A percentile compares a stretch with the other conserved stretches of the same genome.
These are phyloP conservation scores for Psophocarpus tetragonolobus DNA, from an alignment of 306 rosid genomes.

Conservation along the genomic window DNA sequence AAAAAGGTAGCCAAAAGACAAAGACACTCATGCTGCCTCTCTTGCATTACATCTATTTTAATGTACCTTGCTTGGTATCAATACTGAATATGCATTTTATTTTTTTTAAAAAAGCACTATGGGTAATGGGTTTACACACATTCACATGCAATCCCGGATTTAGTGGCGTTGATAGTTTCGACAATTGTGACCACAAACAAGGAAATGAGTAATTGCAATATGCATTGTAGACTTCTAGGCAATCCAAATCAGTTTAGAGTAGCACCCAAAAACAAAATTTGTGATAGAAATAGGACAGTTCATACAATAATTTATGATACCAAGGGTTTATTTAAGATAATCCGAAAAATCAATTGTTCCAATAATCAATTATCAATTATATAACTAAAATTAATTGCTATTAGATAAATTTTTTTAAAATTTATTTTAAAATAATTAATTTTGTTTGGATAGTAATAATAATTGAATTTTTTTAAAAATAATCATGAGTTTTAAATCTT, in stretches of 20 bases:
- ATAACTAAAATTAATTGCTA: too few relatives aligned
- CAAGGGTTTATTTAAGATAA: too few relatives aligned
- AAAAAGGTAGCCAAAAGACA: conserved; percentile 29
- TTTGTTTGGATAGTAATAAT: too few relatives aligned
- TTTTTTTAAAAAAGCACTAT: not conserved
- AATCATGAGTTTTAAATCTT: too few relatives aligned
- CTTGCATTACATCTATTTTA: not conserved
- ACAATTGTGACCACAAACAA: conserved; percentile 26
- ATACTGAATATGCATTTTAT: not conserved
- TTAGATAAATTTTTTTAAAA: too few relatives aligned
- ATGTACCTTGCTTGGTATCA: conserved; percentile 23
- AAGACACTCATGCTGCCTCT: conserved; percentile 34
- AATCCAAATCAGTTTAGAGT: not conserved
- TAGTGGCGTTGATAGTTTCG: conserved; percentile 24
- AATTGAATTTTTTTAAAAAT: too few relatives aligned
- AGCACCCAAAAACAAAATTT: not conserved
- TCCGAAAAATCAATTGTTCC: too few relatives aligned
- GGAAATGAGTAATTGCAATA: conserved; percentile 15
- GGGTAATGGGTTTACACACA: conserved; percentile 25
- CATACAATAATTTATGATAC: too few relatives aligned
- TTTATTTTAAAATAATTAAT: too few relatives aligned
- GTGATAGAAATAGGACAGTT: too few relatives aligned
- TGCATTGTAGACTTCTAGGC: not conserved
- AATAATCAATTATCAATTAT: too few relatives aligned
- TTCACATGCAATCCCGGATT: conserved; percentile 39